phyloP scores from a whole-genome alignment of 345 rosid species.

The Leavenworthia alabamica region DNA sequence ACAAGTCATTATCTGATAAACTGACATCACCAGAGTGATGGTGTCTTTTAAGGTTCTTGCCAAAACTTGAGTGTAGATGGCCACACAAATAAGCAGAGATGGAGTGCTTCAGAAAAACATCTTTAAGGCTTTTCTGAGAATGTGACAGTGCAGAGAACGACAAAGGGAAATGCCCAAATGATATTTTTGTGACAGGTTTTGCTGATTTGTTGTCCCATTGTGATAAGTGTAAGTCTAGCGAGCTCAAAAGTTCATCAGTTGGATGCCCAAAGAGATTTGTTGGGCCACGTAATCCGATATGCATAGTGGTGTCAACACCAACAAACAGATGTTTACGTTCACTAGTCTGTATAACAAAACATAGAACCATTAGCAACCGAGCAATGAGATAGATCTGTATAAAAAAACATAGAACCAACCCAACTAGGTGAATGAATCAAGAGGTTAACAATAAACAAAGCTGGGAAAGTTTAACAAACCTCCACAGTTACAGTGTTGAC shows the following conservation, averaged over 20 bases:
- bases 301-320: conserved; percentile 77
- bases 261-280: conserved; percentile 96
- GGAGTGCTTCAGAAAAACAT: conserved; percentile 79
- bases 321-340: conserved; percentile 69
- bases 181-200: conserved; percentile 62
- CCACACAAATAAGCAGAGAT: conserved; percentile 80
- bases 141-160: conserved; percentile 66
- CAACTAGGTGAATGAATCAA: not conserved
- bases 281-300: conserved; percentile 83
- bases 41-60: conserved; percentile 81
- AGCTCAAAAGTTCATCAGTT: conserved; percentile 58
- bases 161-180: conserved; percentile 92
- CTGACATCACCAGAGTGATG: conserved; percentile 39
- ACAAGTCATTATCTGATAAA: conserved; percentile 40
- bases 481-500: conserved; percentile 65
- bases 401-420: not conserved
- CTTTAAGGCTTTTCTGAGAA: conserved; percentile 59
- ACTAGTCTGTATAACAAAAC: conserved; percentile 40
- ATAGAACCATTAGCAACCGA: conserved; percentile 13
- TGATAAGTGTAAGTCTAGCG: conserved; percentile 57
- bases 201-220: conserved; percentile 60
- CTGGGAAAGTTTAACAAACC: conserved; percentile 39
- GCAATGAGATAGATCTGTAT: not conserved
- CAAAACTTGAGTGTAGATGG: conserved; percentile 82
- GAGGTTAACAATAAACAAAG: not conserved